phyloP scores from a whole-genome alignment of 2,329 filamentous ascomycete genomes.

The Botrytis medusae region DNA sequence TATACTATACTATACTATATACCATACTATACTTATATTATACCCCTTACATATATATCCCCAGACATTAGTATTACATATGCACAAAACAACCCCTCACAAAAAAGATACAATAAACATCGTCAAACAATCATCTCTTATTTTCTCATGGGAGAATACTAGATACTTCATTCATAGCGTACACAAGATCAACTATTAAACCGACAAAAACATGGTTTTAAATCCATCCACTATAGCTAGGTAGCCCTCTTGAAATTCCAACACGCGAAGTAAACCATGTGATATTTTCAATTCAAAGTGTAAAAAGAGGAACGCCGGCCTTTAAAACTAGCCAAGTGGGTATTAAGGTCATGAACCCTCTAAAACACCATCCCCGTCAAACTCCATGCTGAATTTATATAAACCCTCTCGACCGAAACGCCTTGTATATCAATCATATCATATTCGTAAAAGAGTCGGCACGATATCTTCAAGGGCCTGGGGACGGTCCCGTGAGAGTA shows the following conservation, averaged over 20 bases:
- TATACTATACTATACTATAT: too few species aligned
- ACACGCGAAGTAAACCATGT: neutral
- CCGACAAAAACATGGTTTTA: neutral
- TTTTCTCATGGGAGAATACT: neutral
- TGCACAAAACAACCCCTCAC: neutral
- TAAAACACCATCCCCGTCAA: constrained; percentile 11
- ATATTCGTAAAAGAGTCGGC: constrained; percentile 16
- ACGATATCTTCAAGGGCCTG: neutral
- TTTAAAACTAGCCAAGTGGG: neutral
- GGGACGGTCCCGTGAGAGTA: neutral
- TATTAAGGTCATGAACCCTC: neutral
- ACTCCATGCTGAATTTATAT: constrained; percentile 13
- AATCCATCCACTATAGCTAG: neutral
- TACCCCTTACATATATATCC: too few species aligned
- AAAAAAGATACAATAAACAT: neutral
- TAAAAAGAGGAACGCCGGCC: constrained; percentile 9
- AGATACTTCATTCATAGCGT: neutral
- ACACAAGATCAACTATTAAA: neutral
- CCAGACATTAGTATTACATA: too few species aligned
- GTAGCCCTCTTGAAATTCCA: neutral
- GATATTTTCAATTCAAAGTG: neutral
- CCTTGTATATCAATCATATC: constrained; percentile 6
- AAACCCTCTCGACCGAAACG: neutral
- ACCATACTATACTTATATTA: too few species aligned
- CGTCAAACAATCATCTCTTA: neutral